Evolutionary conservation across 2,329 filamentous ascomycete genomes (phyloP).

Genomic region (Cladosporium cucumerinum): DNA sequence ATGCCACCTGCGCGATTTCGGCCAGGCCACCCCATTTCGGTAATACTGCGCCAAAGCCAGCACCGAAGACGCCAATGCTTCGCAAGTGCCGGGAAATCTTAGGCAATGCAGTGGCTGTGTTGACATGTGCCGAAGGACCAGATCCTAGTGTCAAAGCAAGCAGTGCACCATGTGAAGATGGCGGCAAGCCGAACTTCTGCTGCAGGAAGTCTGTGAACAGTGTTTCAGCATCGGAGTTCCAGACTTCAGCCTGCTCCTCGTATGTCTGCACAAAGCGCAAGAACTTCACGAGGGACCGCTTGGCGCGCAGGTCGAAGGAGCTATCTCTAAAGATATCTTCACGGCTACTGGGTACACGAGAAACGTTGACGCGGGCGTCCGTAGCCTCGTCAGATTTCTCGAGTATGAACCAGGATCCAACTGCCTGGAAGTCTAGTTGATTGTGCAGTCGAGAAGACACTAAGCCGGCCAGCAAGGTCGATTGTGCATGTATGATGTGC

Average conservation of each 20-base stretch:
- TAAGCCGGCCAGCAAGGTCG: slow-evolving; percentile 70
- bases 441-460: slow-evolving; percentile 86
- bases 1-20: slow-evolving; percentile 87
- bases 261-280: slow-evolving; percentile 80
- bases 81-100: slow-evolving; percentile 74
- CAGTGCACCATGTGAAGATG: slow-evolving; percentile 62
- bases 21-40: slow-evolving; percentile 90
- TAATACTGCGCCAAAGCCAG: slow-evolving; percentile 83
- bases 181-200: slow-evolving; percentile 54
- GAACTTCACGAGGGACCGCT: slow-evolving; percentile 88
- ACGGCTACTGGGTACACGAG: slow-evolving; percentile 77
- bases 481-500: slow-evolving; percentile 80
- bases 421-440: slow-evolving; percentile 88
- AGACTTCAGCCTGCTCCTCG: slow-evolving; percentile 57
- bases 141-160: slow-evolving; percentile 72
- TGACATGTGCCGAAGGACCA: slow-evolving; percentile 51
- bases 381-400: background rate
- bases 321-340: slow-evolving; percentile 87
- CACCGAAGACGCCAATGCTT: slow-evolving; percentile 83
- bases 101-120: slow-evolving; percentile 66
- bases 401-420: slow-evolving; percentile 88
- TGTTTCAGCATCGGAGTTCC: slow-evolving; percentile 55
- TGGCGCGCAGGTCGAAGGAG: slow-evolving; percentile 72
- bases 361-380: slow-evolving; percentile 11
- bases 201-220: slow-evolving; percentile 59